Percentiles rank a stretch among this genome's conserved stretches.
These are phyloP conservation scores for Pythium aquatile DNA, from an alignment of 352 stramenopile genomes.

Conservation along the genomic window DNA sequence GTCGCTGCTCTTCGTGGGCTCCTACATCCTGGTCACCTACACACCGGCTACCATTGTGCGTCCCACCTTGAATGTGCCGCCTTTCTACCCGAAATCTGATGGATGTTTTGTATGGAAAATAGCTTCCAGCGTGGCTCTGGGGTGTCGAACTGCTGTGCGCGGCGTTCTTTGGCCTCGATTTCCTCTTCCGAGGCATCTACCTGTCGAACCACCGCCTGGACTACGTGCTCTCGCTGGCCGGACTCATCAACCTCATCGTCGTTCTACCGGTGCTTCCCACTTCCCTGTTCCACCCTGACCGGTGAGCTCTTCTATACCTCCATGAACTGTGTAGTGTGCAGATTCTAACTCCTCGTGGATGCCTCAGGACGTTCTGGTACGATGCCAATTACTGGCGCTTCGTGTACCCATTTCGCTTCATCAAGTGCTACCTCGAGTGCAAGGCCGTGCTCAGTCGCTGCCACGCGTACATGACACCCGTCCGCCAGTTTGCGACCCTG, in stretches of 20 bases:
- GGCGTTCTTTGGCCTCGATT: constrained; percentile 62
- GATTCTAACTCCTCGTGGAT: background rate
- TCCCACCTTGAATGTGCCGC: background rate
- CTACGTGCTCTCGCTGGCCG: constrained; percentile 57
- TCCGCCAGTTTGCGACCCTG: constrained; percentile 76
- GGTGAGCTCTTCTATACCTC: constrained; percentile 39
- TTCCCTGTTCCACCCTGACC: constrained; percentile 71
- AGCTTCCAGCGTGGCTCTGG: constrained; percentile 75
- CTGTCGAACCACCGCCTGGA: constrained; percentile 63
- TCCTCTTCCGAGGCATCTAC: constrained; percentile 69
- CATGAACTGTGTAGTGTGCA: background rate
- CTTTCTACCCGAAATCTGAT: background rate
- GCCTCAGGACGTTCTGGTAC: constrained; percentile 71
- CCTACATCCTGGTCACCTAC: constrained; percentile 83
- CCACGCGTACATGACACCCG: constrained; percentile 73
- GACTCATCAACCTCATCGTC: constrained; percentile 54
- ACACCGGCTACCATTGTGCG: constrained; percentile 55
- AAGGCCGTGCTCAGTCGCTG: constrained; percentile 77
- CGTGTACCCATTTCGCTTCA: constrained; percentile 79
- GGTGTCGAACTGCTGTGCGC: constrained; percentile 64
- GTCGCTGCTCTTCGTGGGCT: constrained; percentile 55
- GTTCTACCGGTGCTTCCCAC: constrained; percentile 75
- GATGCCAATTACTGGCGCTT: constrained; percentile 76
- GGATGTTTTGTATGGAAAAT: background rate
- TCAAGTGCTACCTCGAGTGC: constrained; percentile 78